Base-by-base conservation (phyloP, 306 rosid species). In the Luffa acutangula region DNA sequence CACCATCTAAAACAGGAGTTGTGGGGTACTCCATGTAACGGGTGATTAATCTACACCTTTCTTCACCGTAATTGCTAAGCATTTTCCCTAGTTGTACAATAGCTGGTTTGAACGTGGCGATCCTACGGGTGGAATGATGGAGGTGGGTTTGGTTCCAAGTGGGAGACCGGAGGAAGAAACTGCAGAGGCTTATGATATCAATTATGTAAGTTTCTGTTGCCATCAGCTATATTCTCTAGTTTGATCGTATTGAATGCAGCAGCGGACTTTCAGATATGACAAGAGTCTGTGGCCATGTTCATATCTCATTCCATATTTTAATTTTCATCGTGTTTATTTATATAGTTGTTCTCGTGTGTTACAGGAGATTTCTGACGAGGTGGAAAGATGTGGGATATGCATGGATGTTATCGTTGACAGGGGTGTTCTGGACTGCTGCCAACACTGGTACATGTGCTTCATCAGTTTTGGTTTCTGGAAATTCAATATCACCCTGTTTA, bases 361-460 rank as follows among this genome's bases (percentile, higher is more conserved):
- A 56, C 89, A 95, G 99, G 93, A 83, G n/a, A 81, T 69, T 89
- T 56, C 84, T 62, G 80, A 82, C 20, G 97, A 88, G 79, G 92
- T 88, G 56, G 94, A 90, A 86, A 86, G 88, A 63, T 95, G 99
- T 81, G 99, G 99, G 58, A 95, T 95, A 82, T 95, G 99, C 85
- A 93, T 95, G 99, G 97, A 93, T 83, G 41, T 86, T 64, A 84
- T 95, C 78, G 80, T 95, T 71, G 99, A 95, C 76, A 86, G 99
- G 86, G 99, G 97, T 81, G 90, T 95, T 86, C 84, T 95, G 48
- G 99, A 95, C 85, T 95, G 97, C 92, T 95, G 99, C 82, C 96
- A 91, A 81, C 99, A 93, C 87, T 93, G 98, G 99, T 95, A 90
- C 78, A 39, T 39, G 6, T 63, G 37, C 49, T 25, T 1, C 1